A percentile compares a stretch with the other conserved stretches of the same genome.
Conservation (phyloP, 768 basidiomycete genomes). For the Mycena alexandri region DNA sequence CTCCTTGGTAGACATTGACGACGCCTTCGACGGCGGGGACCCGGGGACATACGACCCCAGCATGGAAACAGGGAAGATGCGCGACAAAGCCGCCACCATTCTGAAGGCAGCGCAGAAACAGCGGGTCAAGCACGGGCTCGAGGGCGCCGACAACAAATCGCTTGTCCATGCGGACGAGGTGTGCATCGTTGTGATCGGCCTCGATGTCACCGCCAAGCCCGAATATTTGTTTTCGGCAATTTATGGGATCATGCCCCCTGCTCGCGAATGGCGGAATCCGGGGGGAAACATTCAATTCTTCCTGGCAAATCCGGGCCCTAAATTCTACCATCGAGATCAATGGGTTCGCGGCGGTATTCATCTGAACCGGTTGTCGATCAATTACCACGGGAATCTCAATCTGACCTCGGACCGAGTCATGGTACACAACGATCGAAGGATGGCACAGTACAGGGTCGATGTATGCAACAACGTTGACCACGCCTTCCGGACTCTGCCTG, state of each 20-base stretch:
- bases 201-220: not conserved
- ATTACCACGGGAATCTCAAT: conserved; percentile 27
- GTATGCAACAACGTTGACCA: not conserved
- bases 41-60: not conserved
- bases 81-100: not conserved
- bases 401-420: conserved; percentile 12
- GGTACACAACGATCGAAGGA: not conserved
- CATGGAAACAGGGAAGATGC: conserved; percentile 19
- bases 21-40: conserved; percentile 3
- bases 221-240: conserved; percentile 20
- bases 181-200: conserved; percentile 15
- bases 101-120: not conserved
- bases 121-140: conserved; percentile 2
- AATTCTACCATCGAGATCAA: conserved; percentile 25
- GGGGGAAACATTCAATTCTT: conserved; percentile 7
- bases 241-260: conserved; percentile 10
- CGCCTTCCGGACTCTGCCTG: conserved; percentile 2
- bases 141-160: not conserved
- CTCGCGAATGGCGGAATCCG: not conserved
- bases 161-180: conserved; percentile 14
- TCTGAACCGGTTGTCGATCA: conserved; percentile 14
- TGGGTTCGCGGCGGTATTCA: conserved; percentile 1
- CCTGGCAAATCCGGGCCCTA: not conserved
- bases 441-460: not conserved
- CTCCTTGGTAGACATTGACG: conserved; percentile 8